Evolutionary conservation across 768 basidiomycete species (phyloP).

Genomic region (Auricularia sp.): DNA sequence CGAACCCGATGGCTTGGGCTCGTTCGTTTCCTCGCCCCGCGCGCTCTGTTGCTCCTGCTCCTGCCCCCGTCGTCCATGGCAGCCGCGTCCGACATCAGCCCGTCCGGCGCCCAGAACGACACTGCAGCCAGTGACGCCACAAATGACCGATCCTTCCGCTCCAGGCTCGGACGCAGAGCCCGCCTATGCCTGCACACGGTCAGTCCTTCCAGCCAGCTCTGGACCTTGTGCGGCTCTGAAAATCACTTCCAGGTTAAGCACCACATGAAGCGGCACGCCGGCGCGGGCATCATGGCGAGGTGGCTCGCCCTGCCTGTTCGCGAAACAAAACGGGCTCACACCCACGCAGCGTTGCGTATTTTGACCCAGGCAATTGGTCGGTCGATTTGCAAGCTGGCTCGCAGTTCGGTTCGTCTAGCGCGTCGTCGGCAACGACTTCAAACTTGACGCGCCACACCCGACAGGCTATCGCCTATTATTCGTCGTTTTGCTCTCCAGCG

Average conservation of each 20-base stretch:
- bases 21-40: not conserved
- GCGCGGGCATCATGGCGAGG: slow-evolving; percentile 65
- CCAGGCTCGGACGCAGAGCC: not conserved
- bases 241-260: slow-evolving; percentile 10
- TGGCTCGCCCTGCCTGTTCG: not conserved
- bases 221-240: not conserved
- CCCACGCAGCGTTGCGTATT: slow-evolving; percentile 67
- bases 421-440: not conserved
- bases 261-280: slow-evolving; percentile 58
- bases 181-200: not conserved
- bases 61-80: not conserved
- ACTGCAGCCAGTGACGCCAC: not conserved
- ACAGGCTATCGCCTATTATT: slow-evolving; percentile 71
- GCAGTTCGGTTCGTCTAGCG: slow-evolving; percentile 35
- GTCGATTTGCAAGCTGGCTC: slow-evolving; percentile 86
- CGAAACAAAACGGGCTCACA: not conserved
- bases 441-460: not conserved
- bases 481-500: slow-evolving; percentile 69
- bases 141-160: not conserved
- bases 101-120: not conserved
- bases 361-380: slow-evolving; percentile 86
- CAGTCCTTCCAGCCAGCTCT: not conserved
- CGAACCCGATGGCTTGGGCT: not conserved
- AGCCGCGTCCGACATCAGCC: not conserved
- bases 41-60: not conserved